phyloP scores from a whole-genome alignment of 148 eudicot species.

The Beta vulgaris region DNA sequence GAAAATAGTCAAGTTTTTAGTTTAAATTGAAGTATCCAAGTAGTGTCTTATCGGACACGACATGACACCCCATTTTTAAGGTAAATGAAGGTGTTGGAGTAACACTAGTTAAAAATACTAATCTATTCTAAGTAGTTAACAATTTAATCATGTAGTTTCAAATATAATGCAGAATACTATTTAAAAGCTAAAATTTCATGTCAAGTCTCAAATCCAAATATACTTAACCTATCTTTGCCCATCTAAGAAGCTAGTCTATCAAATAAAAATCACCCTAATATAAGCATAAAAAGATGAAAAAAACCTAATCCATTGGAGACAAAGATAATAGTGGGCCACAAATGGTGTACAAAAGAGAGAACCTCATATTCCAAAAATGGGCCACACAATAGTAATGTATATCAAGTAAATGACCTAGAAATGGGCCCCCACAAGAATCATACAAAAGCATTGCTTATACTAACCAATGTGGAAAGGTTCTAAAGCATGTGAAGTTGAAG shows the following conservation, averaged over 20 bases:
- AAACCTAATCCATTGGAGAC: constrained; percentile 16
- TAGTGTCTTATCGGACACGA: too few species aligned
- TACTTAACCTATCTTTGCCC: constrained; percentile 2
- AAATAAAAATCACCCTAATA: not conserved
- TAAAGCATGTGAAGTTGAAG: constrained; percentile 27
- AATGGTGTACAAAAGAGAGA: constrained; percentile 29
- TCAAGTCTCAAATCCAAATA: not conserved
- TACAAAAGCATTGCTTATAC: constrained; percentile 3
- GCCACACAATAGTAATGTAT: constrained; percentile 23
- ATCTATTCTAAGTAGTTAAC: not conserved
- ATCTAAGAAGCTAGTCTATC: constrained; percentile 11
- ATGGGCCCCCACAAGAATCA: constrained; percentile 23
- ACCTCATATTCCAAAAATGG: constrained; percentile 22
- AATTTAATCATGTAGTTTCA: not conserved
- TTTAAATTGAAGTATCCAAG: too few species aligned
- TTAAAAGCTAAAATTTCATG: not conserved
- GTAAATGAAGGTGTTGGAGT: too few species aligned
- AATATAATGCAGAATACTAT: too few species aligned
- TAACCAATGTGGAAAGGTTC: constrained; percentile 23
- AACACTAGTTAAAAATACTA: not conserved
- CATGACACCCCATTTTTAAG: too few species aligned
- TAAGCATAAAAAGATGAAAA: not conserved
- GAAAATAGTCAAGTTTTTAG: too few species aligned
- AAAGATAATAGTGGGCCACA: constrained; percentile 24
- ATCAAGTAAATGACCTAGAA: constrained; percentile 19